phyloP scores from a whole-genome alignment of 495 filamentous ascomycete genomes.

The Rhypophila decipiens region DNA sequence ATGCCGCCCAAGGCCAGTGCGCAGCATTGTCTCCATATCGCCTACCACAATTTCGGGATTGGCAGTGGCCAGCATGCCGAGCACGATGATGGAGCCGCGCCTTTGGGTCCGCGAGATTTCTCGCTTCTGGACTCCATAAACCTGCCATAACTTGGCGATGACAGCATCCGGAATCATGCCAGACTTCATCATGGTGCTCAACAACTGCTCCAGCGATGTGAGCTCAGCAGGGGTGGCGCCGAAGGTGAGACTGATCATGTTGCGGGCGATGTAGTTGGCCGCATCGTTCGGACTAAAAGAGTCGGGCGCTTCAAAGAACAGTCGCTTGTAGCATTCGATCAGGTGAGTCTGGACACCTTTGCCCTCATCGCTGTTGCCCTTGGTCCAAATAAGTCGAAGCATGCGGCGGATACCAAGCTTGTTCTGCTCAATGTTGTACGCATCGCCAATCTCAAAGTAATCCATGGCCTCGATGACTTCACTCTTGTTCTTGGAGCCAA shows the following conservation, averaged over 20 bases:
- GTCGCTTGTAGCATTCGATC: constrained; percentile 90
- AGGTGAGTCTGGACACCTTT: constrained; percentile 96
- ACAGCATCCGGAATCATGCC: constrained; percentile 81
- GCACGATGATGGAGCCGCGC: constrained; percentile 87
- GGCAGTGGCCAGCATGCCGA: constrained; percentile 94
- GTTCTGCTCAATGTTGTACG: constrained; percentile 90
- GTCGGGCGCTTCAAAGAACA: constrained; percentile 93
- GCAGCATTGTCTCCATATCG: constrained; percentile 89
- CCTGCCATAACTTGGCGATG: constrained; percentile 90
- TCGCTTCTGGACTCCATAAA: constrained; percentile 87
- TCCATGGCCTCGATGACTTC: constrained; percentile 99
- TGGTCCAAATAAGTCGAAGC: constrained; percentile 97
- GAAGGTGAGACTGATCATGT: constrained; percentile 98
- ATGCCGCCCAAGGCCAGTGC: constrained; percentile 76
- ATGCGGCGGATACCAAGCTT: constrained; percentile 86
- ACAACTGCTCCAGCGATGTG: constrained; percentile 87
- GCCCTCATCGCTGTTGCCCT: constrained; percentile 97
- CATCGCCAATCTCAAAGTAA: constrained; percentile 89
- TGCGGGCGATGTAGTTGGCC: constrained; percentile 91
- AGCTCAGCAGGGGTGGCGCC: constrained; percentile 89
- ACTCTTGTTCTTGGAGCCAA: constrained; percentile 91
- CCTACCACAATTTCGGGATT: constrained; percentile 86
- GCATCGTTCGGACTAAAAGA: constrained; percentile 81
- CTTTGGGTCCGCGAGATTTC: constrained; percentile 92
- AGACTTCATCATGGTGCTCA: constrained; percentile 96